phyloP scores from a whole-genome alignment of 2,329 filamentous ascomycete genomes.

The Calonectria multiphialidica region DNA sequence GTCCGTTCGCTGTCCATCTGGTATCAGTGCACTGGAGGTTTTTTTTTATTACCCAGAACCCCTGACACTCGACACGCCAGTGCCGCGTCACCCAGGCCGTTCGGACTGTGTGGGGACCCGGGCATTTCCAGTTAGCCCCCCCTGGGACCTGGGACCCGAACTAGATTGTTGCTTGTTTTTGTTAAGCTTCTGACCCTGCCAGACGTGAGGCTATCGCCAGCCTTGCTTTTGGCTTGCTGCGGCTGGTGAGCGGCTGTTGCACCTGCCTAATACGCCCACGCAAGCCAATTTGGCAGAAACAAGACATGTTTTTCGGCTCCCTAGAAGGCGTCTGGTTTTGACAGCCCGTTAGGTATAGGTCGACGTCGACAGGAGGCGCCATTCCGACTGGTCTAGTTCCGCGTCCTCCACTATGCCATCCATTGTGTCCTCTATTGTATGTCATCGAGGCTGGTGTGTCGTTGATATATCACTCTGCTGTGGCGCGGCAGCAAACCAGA shows the following conservation, averaged over 20 bases:
- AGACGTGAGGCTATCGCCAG: conserved; percentile 13
- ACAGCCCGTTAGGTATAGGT: too few relatives aligned
- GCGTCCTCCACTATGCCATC: too few relatives aligned
- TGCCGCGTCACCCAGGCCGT: conserved; percentile 19
- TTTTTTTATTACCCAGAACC: conserved; percentile 18
- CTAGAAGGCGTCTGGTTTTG: too few relatives aligned
- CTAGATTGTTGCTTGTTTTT: background rate
- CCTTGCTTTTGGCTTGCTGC: background rate
- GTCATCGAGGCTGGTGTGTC: too few relatives aligned
- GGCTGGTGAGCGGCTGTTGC: background rate
- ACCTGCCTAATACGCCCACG: background rate
- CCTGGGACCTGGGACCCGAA: background rate
- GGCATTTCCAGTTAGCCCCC: background rate
- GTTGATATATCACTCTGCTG: too few relatives aligned
- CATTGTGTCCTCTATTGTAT: too few relatives aligned
- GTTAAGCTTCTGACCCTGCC: background rate
- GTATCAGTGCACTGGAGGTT: conserved; percentile 1
- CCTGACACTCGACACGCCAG: conserved; percentile 24
- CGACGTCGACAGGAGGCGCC: too few relatives aligned
- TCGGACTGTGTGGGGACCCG: conserved; percentile 5
- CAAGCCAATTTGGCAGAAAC: background rate
- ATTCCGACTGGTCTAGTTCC: too few relatives aligned
- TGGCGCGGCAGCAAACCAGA: background rate
- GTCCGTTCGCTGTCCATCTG: background rate
- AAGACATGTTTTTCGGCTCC: background rate